Evolutionary conservation across 768 basidiomycete genomes (phyloP), one percentile per base, ranked within the genome.

Genomic region (Phylloporus scabripes): DNA sequence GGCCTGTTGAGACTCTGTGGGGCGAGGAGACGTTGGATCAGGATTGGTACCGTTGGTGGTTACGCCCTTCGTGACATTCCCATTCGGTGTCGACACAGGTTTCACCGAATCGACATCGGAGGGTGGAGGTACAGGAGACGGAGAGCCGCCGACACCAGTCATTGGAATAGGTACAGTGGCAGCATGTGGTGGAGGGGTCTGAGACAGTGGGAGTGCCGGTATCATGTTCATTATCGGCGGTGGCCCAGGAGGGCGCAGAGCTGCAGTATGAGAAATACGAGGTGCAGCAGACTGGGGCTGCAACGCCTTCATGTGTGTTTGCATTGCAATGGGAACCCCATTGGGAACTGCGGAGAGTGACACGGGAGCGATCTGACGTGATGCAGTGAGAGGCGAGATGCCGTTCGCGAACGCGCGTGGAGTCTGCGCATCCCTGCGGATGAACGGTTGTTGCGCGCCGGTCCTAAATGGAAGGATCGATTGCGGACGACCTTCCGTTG

Each of bases 231-330:
- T 54, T 12, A 70, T 60, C 11, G 77, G 74, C 5, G 58, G 60
- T 12, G 63, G 58, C 17, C 58, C 58, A 1, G 79, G 77, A 20
- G 62, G 53, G 4, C 60, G 62, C 39, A 62, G 18, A 18, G 54
- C 49, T 14, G 57, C 21, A 75, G 78, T 64, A 78, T 78, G 24
- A 71, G 76, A 48, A 75, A 82, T 74, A 37, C 81, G 82, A 1
- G 81, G 77, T 2, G 77, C 65, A 0, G 69, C 63, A 17, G 68
- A 65, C 12, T 82, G 76, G 0, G 79, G 66, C 5, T 69, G 79
- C 70, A 85, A 75, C 60, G 79, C 77, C 71, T 83, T 83, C 60
- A 81, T 64, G 45, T 79, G 80, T 11, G 80, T 74, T 41, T 76
- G 75, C 58, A 82, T 72, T 1, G 83, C 72, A n/a, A 85, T 72